These are phyloP conservation scores for Candida easanensis DNA, from an alignment of 805 yeast genomes.

Conservation along the genomic window DNA sequence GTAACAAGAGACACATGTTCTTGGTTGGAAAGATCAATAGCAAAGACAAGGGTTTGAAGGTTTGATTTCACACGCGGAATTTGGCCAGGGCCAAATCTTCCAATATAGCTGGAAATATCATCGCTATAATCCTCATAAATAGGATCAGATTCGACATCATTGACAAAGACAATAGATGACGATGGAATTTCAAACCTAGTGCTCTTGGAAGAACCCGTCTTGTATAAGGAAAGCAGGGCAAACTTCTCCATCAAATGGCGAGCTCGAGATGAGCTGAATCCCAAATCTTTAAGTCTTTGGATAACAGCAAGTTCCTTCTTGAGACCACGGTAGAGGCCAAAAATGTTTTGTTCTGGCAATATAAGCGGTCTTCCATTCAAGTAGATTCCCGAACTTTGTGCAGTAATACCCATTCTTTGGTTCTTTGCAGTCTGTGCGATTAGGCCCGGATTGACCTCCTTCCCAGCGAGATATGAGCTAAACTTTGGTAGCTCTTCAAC, in stretches of 20 bases:
- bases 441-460: slow-evolving; percentile 25
- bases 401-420: slow-evolving; percentile 36
- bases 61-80: slow-evolving; percentile 72
- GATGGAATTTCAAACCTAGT: slow-evolving; percentile 29
- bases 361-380: slow-evolving; percentile 67
- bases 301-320: slow-evolving; percentile 35
- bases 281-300: slow-evolving; percentile 28
- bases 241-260: slow-evolving; percentile 39
- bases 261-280: slow-evolving; percentile 33
- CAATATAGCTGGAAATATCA: slow-evolving; percentile 46
- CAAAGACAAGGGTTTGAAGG: slow-evolving; percentile 71
- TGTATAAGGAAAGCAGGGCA: slow-evolving; percentile 29
- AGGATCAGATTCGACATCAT: slow-evolving; percentile 67
- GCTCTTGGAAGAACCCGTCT: slow-evolving; percentile 17
- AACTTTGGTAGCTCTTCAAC: slow-evolving; percentile 55
- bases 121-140: slow-evolving; percentile 46
- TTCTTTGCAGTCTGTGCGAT: slow-evolving; percentile 30
- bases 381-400: slow-evolving; percentile 49
- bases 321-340: slow-evolving; percentile 38
- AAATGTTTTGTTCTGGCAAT: slow-evolving; percentile 41
- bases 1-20: slow-evolving; percentile 49
- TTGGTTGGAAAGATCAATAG: slow-evolving; percentile 53
- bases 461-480: slow-evolving; percentile 31
- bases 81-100: slow-evolving; percentile 50
- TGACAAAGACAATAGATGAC: slow-evolving; percentile 58